Conservation (phyloP, 73 alveolate genomes). For the Effrenium voratum region DNA sequence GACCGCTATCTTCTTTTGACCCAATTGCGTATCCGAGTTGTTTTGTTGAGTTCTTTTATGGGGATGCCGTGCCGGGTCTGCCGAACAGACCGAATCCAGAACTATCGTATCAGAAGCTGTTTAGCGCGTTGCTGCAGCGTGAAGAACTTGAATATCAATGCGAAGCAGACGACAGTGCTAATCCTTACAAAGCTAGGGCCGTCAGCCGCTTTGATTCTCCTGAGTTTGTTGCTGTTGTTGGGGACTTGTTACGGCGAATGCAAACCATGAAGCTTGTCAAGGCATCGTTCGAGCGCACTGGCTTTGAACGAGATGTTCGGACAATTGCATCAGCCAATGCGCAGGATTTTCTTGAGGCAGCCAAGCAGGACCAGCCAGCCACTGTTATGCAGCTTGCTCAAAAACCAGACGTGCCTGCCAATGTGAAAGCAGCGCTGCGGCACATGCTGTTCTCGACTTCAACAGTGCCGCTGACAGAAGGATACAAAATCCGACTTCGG, state of each 20-base stretch:
- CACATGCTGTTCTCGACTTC: neutral
- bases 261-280: neutral
- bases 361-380: neutral
- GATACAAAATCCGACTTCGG: neutral
- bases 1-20: neutral
- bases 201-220: constrained; percentile 23
- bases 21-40: neutral
- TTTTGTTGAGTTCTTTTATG: constrained; percentile 7
- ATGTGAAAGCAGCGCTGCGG: neutral
- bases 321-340: neutral
- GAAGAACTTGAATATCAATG: constrained; percentile 15
- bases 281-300: neutral
- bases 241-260: neutral
- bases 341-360: neutral
- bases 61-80: neutral
- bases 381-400: neutral
- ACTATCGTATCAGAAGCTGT: neutral
- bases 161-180: neutral
- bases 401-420: neutral
- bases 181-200: neutral
- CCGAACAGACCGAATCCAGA: neutral
- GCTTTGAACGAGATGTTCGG: neutral
- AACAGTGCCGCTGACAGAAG: constrained; percentile 23
- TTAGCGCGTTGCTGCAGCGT: neutral
- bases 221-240: neutral